These are phyloP conservation scores for Podila epicladia DNA, from an alignment of 192 early-diverging fungal species.

Conservation along the genomic window DNA sequence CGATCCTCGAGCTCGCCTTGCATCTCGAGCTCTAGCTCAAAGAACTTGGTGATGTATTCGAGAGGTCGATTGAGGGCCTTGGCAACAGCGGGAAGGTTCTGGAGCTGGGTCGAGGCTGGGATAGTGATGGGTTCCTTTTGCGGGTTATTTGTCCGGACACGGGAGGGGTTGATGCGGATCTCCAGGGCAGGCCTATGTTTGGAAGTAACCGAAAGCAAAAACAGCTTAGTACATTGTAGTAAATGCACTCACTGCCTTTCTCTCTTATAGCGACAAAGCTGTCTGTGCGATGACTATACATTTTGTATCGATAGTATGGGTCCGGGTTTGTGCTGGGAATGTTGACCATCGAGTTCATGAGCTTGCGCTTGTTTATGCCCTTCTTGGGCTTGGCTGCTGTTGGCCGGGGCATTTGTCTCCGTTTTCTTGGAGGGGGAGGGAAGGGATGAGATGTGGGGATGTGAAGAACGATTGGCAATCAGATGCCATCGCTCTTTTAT, in stretches of 20 bases:
- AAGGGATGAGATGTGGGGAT: too few species aligned
- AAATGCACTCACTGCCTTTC: neutral
- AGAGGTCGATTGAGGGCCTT: slow-evolving; percentile 37
- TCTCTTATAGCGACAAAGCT: neutral
- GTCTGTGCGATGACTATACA: slow-evolving; percentile 14
- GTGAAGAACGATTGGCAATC: too few species aligned
- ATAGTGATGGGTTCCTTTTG: slow-evolving; percentile 23
- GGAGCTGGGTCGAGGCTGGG: slow-evolving; percentile 47
- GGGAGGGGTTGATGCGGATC: slow-evolving; percentile 43
- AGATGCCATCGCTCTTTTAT: too few species aligned
- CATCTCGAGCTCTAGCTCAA: slow-evolving; percentile 48
- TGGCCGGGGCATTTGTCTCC: slow-evolving; percentile 25
- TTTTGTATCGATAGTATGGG: slow-evolving; percentile 51
- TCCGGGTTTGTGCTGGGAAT: slow-evolving; percentile 50
- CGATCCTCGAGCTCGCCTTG: slow-evolving; percentile 34
- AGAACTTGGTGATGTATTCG: slow-evolving; percentile 42
- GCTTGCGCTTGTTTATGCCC: slow-evolving; percentile 47
- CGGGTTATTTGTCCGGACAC: slow-evolving; percentile 35
- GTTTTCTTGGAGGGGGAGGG: too few species aligned
- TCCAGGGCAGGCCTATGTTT: slow-evolving; percentile 38
- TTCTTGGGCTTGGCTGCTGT: slow-evolving; percentile 27
- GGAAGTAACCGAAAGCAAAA: neutral
- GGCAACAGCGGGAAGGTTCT: slow-evolving; percentile 32
- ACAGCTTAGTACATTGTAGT: too few species aligned
- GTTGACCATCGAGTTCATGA: slow-evolving; percentile 55